phyloP scores from a whole-genome alignment of 176 grass and related monocot genomes.

The Carex scoparia region DNA sequence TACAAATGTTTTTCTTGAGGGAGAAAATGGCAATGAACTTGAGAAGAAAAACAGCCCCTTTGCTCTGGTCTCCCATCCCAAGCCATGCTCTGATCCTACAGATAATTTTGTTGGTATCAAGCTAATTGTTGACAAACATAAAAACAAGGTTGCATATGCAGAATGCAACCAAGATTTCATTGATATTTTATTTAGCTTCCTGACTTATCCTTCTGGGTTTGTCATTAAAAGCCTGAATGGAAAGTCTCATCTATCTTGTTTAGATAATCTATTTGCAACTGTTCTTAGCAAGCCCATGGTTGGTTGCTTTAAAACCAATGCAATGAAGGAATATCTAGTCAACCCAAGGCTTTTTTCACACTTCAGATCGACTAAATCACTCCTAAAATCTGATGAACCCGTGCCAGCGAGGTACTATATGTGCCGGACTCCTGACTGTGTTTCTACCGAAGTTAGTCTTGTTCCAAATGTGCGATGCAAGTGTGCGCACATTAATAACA shows the following conservation, averaged over 20 bases:
- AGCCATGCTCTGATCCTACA: background rate
- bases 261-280: slow-evolving; percentile 16
- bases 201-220: slow-evolving; percentile 20
- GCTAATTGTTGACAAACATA: slow-evolving; percentile 17
- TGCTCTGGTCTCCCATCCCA: background rate
- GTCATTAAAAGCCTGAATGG: slow-evolving; percentile 11
- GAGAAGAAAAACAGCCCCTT: background rate
- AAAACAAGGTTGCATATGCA: slow-evolving; percentile 20
- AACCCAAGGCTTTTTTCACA: slow-evolving; percentile 1
- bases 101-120: background rate
- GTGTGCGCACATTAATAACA: slow-evolving; percentile 7
- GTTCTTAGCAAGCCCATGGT: background rate
- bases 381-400: background rate
- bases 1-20: slow-evolving; percentile 10
- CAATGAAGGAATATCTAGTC: background rate
- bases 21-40: background rate
- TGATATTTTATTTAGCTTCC: slow-evolving; percentile 12
- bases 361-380: background rate
- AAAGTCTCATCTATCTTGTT: slow-evolving; percentile 15
- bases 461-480: slow-evolving; percentile 16
- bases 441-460: slow-evolving; percentile 1
- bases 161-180: slow-evolving; percentile 17
- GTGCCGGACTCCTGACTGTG: background rate
- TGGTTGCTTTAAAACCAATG: background rate
- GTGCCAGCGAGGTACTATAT: slow-evolving; percentile 8